phyloP scores from a whole-genome alignment of 2,329 filamentous ascomycete species.

The Phoma sp. region DNA sequence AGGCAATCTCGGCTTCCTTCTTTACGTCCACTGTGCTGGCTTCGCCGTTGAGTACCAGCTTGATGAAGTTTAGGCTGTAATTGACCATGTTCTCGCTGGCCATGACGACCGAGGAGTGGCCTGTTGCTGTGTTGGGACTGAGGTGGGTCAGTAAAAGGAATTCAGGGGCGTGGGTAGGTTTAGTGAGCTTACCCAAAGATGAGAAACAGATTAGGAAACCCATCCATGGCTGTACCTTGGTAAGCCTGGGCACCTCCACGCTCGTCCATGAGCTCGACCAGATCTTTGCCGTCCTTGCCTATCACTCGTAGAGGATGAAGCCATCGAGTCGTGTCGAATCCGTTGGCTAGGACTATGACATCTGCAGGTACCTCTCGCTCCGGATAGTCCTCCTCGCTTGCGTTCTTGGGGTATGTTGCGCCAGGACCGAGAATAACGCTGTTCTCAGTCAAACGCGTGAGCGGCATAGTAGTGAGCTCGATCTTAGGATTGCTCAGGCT shows the following conservation, averaged over 20 bases:
- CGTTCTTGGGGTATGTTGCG: conserved; percentile 52
- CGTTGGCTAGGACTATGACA: conserved; percentile 67
- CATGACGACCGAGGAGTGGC: conserved; percentile 66
- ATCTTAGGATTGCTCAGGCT: conserved; percentile 61
- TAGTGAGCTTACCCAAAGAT: background rate
- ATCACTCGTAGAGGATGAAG: conserved; percentile 61
- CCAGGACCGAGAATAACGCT: conserved; percentile 61
- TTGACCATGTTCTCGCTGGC: conserved; percentile 67
- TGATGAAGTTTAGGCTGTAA: conserved; percentile 65
- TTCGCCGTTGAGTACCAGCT: conserved; percentile 80
- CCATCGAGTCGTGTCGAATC: conserved; percentile 64
- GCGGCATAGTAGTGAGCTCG: conserved; percentile 59
- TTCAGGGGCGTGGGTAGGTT: conserved; percentile 43
- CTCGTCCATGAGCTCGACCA: conserved; percentile 63
- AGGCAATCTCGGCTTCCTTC: conserved; percentile 78
- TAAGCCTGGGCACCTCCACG: conserved; percentile 69
- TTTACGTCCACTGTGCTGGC: conserved; percentile 85
- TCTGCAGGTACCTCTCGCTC: conserved; percentile 61
- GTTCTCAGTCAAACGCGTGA: conserved; percentile 56
- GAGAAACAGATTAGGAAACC: background rate
- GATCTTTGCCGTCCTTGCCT: conserved; percentile 57
- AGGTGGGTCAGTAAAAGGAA: conserved; percentile 68
- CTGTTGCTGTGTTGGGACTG: conserved; percentile 68
- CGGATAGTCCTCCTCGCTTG: conserved; percentile 40
- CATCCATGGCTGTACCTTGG: conserved; percentile 62